Conservation (phyloP, 345 rosid species). For the Salix udensis region DNA sequence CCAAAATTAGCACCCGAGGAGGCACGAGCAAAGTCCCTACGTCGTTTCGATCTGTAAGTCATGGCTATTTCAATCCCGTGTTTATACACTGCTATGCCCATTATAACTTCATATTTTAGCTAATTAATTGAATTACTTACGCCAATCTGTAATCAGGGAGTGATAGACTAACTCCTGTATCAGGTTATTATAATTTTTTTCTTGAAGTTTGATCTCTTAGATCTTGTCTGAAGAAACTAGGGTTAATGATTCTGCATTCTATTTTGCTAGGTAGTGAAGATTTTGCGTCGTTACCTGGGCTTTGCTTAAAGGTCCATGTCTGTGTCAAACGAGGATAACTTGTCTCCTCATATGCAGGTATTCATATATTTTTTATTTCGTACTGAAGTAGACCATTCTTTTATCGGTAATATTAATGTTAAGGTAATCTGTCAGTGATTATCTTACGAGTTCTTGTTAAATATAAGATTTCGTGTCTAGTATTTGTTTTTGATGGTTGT, state of each 20-base stretch:
- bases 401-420: not conserved
- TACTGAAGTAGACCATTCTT: not conserved
- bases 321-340: slow-evolving; percentile 42
- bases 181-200: not conserved
- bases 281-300: not conserved
- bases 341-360: slow-evolving; percentile 55
- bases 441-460: not conserved
- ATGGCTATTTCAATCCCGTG: not conserved
- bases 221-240: not conserved
- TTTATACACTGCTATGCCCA: not conserved
- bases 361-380: not conserved
- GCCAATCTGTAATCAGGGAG: not conserved
- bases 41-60: slow-evolving; percentile 1
- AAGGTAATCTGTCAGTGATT: not conserved
- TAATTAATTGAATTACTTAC: not conserved
- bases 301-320: slow-evolving; percentile 39
- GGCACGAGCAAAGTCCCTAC: not conserved
- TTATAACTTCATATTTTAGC: not conserved
- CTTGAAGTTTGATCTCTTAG: not conserved
- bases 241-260: not conserved
- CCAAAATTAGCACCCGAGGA: not conserved
- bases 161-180: not conserved
- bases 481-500: not conserved
- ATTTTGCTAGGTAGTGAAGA: not conserved
- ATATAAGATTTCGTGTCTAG: not conserved